Conservation (phyloP, 2,329 filamentous ascomycete genomes). For the Aspergillus flavus region DNA sequence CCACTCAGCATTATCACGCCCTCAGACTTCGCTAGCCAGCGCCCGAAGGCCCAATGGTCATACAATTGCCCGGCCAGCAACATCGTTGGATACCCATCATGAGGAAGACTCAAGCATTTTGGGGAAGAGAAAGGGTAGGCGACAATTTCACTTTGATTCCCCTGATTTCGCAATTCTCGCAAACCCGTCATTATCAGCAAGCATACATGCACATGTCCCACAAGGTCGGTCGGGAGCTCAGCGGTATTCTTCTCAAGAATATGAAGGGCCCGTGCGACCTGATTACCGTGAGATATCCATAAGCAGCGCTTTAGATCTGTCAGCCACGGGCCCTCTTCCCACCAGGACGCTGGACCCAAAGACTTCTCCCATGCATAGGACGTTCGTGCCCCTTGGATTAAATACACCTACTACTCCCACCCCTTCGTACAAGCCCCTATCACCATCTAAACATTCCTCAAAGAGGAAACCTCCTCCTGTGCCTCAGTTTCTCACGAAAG, state of each 20-base stretch:
- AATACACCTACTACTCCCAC: conserved; percentile 27
- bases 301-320: conserved; percentile 10
- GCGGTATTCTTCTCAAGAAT: background rate
- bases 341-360: conserved; percentile 17
- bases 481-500: conserved; percentile 65
- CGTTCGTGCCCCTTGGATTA: conserved; percentile 17
- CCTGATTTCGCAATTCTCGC: conserved; percentile 23
- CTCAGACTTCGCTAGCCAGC: conserved; percentile 57
- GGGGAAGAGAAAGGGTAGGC: conserved; percentile 58
- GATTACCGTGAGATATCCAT: conserved; percentile 6
- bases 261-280: background rate
- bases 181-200: conserved; percentile 16
- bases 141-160: conserved; percentile 36
- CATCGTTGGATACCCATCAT: conserved; percentile 45
- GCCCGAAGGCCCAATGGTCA: conserved; percentile 51
- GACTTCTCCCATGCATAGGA: conserved; percentile 11
- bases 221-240: background rate
- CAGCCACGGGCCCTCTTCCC: conserved; percentile 13
- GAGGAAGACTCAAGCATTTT: conserved; percentile 40
- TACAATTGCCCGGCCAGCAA: conserved; percentile 45
- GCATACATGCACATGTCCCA: conserved; percentile 2
- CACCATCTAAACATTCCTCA: conserved; percentile 39
- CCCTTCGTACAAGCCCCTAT: conserved; percentile 29
- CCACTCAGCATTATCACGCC: conserved; percentile 48
- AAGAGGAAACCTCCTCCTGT: conserved; percentile 38